A percentile compares a stretch with the other conserved stretches of the same genome.
These are phyloP conservation scores for Blumeria hordei DNA, from an alignment of 2,329 filamentous ascomycete species.

Conservation along the genomic window DNA sequence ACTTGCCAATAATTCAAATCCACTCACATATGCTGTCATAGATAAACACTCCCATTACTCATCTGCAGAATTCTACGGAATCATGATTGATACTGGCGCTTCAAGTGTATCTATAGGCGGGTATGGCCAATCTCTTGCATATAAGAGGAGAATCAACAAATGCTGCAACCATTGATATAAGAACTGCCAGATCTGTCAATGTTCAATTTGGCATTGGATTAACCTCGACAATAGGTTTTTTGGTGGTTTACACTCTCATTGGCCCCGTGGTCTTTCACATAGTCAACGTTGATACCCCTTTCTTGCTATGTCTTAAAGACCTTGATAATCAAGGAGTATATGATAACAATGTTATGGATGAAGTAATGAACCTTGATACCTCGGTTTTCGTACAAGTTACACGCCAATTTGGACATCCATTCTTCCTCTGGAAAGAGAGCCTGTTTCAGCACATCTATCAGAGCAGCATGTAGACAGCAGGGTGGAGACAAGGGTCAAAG, in stretches of 20 bases:
- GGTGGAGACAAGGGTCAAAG: too few relatives aligned
- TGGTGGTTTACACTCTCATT: background rate
- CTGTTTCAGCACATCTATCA: too few relatives aligned
- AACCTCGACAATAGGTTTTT: background rate
- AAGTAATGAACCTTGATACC: background rate
- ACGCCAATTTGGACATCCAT: background rate
- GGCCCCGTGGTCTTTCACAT: conserved; percentile 2
- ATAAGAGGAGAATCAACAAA: too few relatives aligned
- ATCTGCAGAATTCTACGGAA: too few relatives aligned
- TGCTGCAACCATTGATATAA: too few relatives aligned
- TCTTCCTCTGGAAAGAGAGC: background rate
- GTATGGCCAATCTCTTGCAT: too few relatives aligned
- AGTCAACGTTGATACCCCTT: conserved; percentile 1
- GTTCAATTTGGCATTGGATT: conserved; percentile 2
- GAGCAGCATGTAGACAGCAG: too few relatives aligned
- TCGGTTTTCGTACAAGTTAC: background rate
- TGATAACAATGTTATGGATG: conserved; percentile 2
- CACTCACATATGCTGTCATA: too few relatives aligned
- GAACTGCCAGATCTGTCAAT: background rate
- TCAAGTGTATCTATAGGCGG: too few relatives aligned
- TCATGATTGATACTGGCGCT: too few relatives aligned
- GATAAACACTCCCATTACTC: too few relatives aligned
- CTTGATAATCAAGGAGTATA: conserved; percentile 2
- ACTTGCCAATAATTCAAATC: too few relatives aligned
- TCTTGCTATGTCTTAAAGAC: conserved; percentile 2